Conservation (phyloP, 176 grass and related monocot genomes). For the sorghum (Sorghum bicolor) region Sorghum_bicolor_NCBIv3 NC_012877.2:59839001-59839500, state of each 20-base stretch:
- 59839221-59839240: slow-evolving; percentile 63
- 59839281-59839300: not conserved
- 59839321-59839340: not conserved
- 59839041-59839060: slow-evolving; percentile 48
- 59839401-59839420: slow-evolving; percentile 13
- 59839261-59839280: not conserved
- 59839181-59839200: slow-evolving; percentile 68
- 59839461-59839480: not conserved
- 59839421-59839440: slow-evolving; percentile 4
- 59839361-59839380: slow-evolving; percentile 18
- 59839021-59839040: slow-evolving; percentile 42
- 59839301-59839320: slow-evolving; percentile 3
- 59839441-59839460: not conserved
- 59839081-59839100: slow-evolving; percentile 80
- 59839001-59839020: slow-evolving; percentile 70
- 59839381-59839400: slow-evolving; percentile 20
- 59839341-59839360: slow-evolving; percentile 18
- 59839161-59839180: slow-evolving; percentile 70
- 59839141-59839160: slow-evolving; percentile 83
- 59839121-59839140: slow-evolving; percentile 78
- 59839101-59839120: slow-evolving; percentile 83
- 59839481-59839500: not conserved
- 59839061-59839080: slow-evolving; percentile 86
- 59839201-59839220: slow-evolving; percentile 58
- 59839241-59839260: not conserved